phyloP scores from a whole-genome alignment of 495 filamentous ascomycete genomes.

The Rostrohypoxylon terebratum region DNA sequence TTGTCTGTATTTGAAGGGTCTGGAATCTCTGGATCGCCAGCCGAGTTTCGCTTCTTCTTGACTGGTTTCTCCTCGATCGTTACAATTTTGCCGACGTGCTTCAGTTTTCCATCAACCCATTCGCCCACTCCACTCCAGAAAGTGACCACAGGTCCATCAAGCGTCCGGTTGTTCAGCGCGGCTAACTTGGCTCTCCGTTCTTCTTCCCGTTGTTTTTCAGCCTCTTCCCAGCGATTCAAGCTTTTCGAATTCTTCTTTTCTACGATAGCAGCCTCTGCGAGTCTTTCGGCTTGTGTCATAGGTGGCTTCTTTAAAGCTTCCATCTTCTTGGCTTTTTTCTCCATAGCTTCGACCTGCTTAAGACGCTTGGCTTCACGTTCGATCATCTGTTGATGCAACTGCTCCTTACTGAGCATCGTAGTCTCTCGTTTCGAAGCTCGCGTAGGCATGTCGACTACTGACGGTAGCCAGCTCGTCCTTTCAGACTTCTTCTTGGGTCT shows the following conservation, averaged over 20 bases:
- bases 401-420: conserved; percentile 85
- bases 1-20: conserved; percentile 50
- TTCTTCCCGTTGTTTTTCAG: conserved; percentile 85
- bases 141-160: conserved; percentile 90
- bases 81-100: conserved; percentile 76
- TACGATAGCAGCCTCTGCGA: conserved; percentile 83
- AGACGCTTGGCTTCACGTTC: conserved; percentile 83
- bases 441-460: conserved; percentile 79
- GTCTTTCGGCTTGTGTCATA: conserved; percentile 90
- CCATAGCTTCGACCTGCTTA: conserved; percentile 85
- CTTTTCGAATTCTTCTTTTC: conserved; percentile 90
- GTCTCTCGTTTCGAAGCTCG: conserved; percentile 85
- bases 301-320: conserved; percentile 77
- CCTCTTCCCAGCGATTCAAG: conserved; percentile 92
- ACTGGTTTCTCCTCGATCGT: conserved; percentile 67
- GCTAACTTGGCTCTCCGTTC: conserved; percentile 83
- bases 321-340: conserved; percentile 82
- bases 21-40: conserved; percentile 37
- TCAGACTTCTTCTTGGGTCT: conserved; percentile 94
- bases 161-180: conserved; percentile 82
- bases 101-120: conserved; percentile 75
- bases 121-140: conserved; percentile 92
- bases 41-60: conserved; percentile 60
- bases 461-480: conserved; percentile 87
- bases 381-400: conserved; percentile 83